phyloP scores from a whole-genome alignment of 169 alveolate genomes.

The Plasmodium knowlesi region DNA sequence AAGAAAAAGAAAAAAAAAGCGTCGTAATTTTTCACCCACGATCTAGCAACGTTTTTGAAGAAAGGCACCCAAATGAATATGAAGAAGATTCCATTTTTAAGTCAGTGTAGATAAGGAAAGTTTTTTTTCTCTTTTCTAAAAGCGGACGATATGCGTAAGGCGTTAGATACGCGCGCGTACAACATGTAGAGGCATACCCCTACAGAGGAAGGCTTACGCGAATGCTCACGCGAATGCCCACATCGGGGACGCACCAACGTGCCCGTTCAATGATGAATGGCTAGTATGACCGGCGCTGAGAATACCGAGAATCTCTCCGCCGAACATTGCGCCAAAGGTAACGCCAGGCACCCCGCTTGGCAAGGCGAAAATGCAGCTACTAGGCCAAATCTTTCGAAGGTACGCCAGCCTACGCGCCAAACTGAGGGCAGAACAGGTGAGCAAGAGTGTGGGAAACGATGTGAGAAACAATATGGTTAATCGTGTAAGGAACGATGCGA shows the following conservation, averaged over 20 bases:
- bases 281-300: neutral
- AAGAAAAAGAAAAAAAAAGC: neutral
- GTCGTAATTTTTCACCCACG: neutral
- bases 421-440: slow-evolving; percentile 19
- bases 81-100: neutral
- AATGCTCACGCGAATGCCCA: neutral
- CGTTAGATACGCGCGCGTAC: neutral
- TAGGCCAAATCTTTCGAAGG: slow-evolving; percentile 3
- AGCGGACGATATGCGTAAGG: neutral
- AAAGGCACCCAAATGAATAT: neutral
- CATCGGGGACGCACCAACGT: neutral
- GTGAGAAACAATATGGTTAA: too few species aligned
- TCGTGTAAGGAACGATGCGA: neutral
- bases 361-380: slow-evolving; percentile 11
- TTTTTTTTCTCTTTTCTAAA: neutral
- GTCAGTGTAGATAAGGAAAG: neutral
- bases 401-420: slow-evolving; percentile 23
- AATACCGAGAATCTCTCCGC: neutral
- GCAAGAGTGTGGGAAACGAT: neutral
- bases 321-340: neutral
- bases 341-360: neutral
- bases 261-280: neutral
- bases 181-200: neutral
- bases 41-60: neutral
- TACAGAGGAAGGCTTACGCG: neutral